Conservation (phyloP, 257 asterid genomes). For the Penstemon barbatus region DNA sequence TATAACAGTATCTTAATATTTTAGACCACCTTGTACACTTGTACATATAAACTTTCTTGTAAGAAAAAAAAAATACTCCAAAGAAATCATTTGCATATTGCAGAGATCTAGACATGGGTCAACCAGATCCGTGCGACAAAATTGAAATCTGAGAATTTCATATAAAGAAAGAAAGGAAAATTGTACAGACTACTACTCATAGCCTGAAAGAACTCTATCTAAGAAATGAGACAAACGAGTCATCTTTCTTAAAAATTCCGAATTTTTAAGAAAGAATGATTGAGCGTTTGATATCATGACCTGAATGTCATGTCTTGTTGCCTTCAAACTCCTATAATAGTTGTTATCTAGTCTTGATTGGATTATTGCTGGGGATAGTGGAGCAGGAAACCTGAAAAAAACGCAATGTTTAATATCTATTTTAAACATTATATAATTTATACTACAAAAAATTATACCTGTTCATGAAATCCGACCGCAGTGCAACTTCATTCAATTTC, state of each 20-base stretch:
- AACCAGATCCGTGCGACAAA: constrained; percentile 29
- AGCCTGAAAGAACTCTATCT: constrained; percentile 35
- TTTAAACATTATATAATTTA: not conserved
- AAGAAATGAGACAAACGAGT: constrained; percentile 54
- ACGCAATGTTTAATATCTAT: constrained; percentile 10
- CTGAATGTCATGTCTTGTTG: constrained; percentile 61
- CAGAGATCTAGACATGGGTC: not conserved
- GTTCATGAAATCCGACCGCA: constrained; percentile 67
- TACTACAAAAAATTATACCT: constrained; percentile 44
- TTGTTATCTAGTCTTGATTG: constrained; percentile 59
- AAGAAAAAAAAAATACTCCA: not conserved
- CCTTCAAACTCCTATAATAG: constrained; percentile 67
- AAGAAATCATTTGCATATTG: constrained; percentile 7
- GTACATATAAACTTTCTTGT: not conserved
- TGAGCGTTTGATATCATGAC: constrained; percentile 65
- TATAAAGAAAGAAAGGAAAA: constrained; percentile 3
- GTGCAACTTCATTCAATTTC: constrained; percentile 67
- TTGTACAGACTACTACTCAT: constrained; percentile 27
- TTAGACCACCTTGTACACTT: not conserved
- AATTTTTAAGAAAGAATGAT: constrained; percentile 53
- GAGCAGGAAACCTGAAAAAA: constrained; percentile 82
- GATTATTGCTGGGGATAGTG: constrained; percentile 69
- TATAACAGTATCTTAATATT: not conserved
- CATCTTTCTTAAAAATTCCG: constrained; percentile 58
- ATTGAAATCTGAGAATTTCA: constrained; percentile 23